Conservation (phyloP, 139 green algal species). For the Closterium sp. region DNA sequence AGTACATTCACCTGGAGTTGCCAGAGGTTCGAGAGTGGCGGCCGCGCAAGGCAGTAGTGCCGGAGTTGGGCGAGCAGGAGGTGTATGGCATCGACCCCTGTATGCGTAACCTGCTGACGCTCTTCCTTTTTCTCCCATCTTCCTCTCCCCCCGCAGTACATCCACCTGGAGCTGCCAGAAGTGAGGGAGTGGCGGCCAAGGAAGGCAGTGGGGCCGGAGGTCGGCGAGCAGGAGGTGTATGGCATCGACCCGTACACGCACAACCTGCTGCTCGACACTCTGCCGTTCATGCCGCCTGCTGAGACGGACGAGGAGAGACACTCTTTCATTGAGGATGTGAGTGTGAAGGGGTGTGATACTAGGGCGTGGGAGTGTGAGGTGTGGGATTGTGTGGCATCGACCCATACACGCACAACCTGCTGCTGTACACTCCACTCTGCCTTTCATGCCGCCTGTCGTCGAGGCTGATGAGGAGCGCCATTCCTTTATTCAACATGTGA, state of each 20-base stretch:
- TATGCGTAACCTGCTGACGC: constrained; percentile 20
- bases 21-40: background rate
- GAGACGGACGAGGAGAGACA: constrained; percentile 23
- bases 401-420: constrained; percentile 39
- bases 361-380: background rate
- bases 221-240: constrained; percentile 54
- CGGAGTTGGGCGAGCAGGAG: constrained; percentile 49
- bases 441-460: background rate
- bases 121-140: background rate
- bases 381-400: constrained; percentile 43
- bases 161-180: constrained; percentile 20
- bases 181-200: constrained; percentile 1
- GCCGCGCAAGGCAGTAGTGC: constrained; percentile 16
- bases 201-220: constrained; percentile 32
- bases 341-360: too few species aligned
- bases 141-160: constrained; percentile 8
- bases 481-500: constrained; percentile 43
- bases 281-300: constrained; percentile 18
- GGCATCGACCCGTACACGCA: constrained; percentile 49
- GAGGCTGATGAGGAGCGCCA: constrained; percentile 24
- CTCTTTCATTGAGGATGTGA: constrained; percentile 48
- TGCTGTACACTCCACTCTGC: constrained; percentile 47
- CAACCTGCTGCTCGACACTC: constrained; percentile 45
- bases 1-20: constrained; percentile 17
- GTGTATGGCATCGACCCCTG: constrained; percentile 51